phyloP scores from a whole-genome alignment of 208 protist genomes.

The Leptomonas pyrrhocoris region DNA sequence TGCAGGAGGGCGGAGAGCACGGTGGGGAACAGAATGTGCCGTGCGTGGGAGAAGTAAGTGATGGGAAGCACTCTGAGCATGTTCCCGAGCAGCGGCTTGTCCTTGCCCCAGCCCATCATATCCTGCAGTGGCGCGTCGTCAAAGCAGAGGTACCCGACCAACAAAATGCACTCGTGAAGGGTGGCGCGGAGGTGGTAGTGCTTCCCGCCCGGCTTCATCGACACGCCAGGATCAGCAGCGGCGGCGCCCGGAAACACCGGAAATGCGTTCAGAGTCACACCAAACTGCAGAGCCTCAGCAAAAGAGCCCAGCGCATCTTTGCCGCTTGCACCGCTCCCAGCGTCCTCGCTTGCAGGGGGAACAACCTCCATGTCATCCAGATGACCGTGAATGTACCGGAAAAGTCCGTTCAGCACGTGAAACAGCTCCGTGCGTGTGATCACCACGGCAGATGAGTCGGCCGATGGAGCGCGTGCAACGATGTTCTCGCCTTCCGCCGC shows the following conservation, averaged over 20 bases:
- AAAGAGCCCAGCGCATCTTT: constrained; percentile 43
- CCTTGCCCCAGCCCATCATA: constrained; percentile 85
- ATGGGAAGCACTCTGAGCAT: constrained; percentile 74
- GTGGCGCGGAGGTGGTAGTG: constrained; percentile 64
- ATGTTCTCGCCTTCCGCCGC: constrained; percentile 19
- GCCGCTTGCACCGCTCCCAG: not conserved
- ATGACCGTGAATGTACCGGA: constrained; percentile 67
- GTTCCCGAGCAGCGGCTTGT: constrained; percentile 59
- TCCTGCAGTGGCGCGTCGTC: constrained; percentile 75
- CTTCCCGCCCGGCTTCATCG: constrained; percentile 26
- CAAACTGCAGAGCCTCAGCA: constrained; percentile 70
- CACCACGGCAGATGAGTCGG: constrained; percentile 19
- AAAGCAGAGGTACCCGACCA: constrained; percentile 83
- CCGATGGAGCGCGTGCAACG: constrained; percentile 6
- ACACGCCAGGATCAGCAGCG: constrained; percentile 12
- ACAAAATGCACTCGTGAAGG: constrained; percentile 81
- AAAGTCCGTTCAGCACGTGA: constrained; percentile 73
- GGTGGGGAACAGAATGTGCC: constrained; percentile 87
- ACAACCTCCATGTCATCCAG: constrained; percentile 65
- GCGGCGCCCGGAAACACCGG: constrained; percentile 36
- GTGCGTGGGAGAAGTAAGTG: constrained; percentile 79
- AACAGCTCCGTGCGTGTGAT: constrained; percentile 81
- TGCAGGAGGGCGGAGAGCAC: constrained; percentile 60
- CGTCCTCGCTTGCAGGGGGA: constrained; percentile 28
- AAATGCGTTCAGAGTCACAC: constrained; percentile 60